Evolutionary conservation across 192 early-diverging fungal genomes (phyloP).

Genomic region (Linnemannia hyalina): DNA sequence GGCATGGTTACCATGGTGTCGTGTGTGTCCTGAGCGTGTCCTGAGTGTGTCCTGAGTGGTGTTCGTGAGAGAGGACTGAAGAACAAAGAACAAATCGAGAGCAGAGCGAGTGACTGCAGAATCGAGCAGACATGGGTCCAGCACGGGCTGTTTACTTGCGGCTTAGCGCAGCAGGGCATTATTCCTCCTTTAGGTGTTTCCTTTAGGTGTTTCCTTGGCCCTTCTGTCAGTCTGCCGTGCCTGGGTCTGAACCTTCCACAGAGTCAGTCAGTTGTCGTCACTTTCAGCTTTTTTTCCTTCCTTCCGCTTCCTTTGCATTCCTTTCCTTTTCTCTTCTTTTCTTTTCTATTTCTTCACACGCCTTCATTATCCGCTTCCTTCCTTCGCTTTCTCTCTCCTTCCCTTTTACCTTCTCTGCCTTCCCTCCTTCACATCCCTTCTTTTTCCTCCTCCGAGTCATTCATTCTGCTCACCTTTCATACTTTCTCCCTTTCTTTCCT

Average conservation of each 20-base stretch:
- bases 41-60: background rate
- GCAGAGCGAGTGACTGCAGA: too few species aligned
- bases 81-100: too few species aligned
- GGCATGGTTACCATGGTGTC: background rate
- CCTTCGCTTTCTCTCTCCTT: background rate
- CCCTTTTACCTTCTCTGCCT: background rate
- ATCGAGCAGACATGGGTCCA: background rate
- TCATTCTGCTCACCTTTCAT: background rate
- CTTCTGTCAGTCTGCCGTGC: background rate
- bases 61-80: background rate
- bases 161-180: background rate
- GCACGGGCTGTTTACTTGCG: constrained; percentile 27
- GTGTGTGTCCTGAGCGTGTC: background rate
- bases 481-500: background rate
- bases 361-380: background rate
- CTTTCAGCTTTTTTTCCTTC: background rate
- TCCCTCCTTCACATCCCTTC: background rate
- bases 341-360: background rate
- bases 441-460: background rate
- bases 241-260: background rate
- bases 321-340: background rate
- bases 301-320: background rate
- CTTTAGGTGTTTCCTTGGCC: background rate
- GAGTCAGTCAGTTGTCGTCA: constrained; percentile 1
- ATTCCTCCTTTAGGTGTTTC: background rate